Conservation (phyloP, 495 filamentous ascomycete genomes). For the Penicillium waksmanii region DNA sequence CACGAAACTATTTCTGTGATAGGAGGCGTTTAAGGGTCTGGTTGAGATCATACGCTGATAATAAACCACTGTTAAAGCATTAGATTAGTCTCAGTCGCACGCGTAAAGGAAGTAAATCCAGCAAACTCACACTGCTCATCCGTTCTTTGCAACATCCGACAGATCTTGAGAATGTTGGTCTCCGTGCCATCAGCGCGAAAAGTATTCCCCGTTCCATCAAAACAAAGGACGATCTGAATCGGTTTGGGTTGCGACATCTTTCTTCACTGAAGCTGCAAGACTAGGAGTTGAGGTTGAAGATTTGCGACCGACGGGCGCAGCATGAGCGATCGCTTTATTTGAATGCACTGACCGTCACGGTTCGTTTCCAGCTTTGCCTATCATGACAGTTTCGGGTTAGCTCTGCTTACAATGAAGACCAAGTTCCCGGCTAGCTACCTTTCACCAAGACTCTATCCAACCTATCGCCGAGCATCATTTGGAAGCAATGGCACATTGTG, state of each 20-base stretch:
- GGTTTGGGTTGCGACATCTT: background rate
- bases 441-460: background rate
- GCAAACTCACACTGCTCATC: constrained; percentile 12
- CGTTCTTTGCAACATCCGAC: constrained; percentile 39
- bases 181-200: constrained; percentile 43
- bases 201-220: constrained; percentile 50
- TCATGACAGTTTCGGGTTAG: constrained; percentile 6
- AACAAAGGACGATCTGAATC: constrained; percentile 39
- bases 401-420: background rate
- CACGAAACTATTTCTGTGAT: constrained; percentile 12
- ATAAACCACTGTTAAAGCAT: constrained; percentile 4
- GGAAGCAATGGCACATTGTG: background rate
- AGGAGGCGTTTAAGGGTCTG: background rate
- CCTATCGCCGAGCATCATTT: background rate
- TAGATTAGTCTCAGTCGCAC: background rate
- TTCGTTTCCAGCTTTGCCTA: constrained; percentile 2
- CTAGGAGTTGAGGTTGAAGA: background rate
- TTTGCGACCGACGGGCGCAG: background rate
- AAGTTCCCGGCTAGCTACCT: background rate
- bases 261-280: background rate
- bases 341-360: constrained; percentile 2
- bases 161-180: constrained; percentile 50
- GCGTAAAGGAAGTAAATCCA: background rate
- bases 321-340: background rate
- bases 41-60: constrained; percentile 1